These are phyloP conservation scores for Penicillium nucicola DNA, from an alignment of 495 filamentous ascomycete species.

Conservation along the genomic window DNA sequence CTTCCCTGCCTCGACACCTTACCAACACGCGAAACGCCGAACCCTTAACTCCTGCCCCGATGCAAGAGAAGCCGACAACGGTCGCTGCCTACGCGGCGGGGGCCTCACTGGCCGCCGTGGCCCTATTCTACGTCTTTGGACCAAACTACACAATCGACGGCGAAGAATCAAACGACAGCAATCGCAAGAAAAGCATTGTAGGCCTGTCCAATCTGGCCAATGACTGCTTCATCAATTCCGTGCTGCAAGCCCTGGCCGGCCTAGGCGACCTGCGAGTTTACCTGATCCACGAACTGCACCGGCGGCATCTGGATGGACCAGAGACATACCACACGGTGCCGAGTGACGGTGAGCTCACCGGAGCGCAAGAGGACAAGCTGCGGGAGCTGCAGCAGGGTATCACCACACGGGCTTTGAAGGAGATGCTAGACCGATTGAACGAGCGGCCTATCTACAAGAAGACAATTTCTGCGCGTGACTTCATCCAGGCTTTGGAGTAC, in stretches of 20 bases:
- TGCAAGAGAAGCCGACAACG: conserved; percentile 85
- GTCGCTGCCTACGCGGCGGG: conserved; percentile 93
- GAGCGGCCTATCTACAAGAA: conserved; percentile 92
- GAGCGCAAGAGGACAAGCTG: conserved; percentile 57
- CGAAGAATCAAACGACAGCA: conserved; percentile 57
- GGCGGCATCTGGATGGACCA: conserved; percentile 71
- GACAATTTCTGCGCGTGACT: conserved; percentile 80
- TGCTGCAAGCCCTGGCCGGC: conserved; percentile 91
- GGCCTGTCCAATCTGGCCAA: conserved; percentile 90
- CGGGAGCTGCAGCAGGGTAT: conserved; percentile 73
- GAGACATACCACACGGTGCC: conserved; percentile 63
- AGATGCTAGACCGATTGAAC: conserved; percentile 88
- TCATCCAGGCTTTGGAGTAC: conserved; percentile 75
- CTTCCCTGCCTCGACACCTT: conserved; percentile 13
- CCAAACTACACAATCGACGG: conserved; percentile 92
- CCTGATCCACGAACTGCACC: conserved; percentile 82
- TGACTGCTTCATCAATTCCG: conserved; percentile 99
- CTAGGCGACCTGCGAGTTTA: conserved; percentile 88
- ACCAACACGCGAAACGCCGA: conserved; percentile 3
- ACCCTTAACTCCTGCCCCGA: conserved; percentile 32
- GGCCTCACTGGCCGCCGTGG: conserved; percentile 92
- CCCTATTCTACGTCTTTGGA: conserved; percentile 93
- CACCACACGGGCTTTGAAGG: conserved; percentile 86
- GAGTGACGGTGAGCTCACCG: conserved; percentile 40
- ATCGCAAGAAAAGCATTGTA: conserved; percentile 83